Conservation (phyloP, 164 flowering plant genomes). For the Macadamia integrifolia region DNA sequence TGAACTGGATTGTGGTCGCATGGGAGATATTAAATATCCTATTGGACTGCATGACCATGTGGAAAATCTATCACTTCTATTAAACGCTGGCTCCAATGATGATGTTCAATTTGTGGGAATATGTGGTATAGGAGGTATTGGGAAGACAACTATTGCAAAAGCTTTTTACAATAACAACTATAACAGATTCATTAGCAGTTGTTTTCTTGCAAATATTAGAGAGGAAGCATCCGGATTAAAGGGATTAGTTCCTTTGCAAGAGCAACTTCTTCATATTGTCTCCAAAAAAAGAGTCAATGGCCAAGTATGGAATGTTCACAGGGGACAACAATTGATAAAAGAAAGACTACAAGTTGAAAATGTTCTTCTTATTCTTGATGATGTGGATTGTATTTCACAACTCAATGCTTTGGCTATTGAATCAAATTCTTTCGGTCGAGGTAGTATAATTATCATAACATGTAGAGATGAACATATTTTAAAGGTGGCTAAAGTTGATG, state of each 20-base stretch:
- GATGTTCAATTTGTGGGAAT: no score
- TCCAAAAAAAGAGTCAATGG: neutral
- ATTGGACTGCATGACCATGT: no score
- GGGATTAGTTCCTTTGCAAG: conserved; percentile 6
- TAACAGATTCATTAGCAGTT: no score
- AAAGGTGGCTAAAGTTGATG: neutral
- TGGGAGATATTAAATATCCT: no score
- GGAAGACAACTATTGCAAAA: no score
- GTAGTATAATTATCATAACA: conserved; percentile 22
- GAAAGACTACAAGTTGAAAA: neutral
- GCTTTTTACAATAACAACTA: no score
- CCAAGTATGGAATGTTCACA: neutral
- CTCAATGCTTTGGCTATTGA: conserved; percentile 10
- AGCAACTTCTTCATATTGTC: neutral
- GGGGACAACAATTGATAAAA: conserved; percentile 1
- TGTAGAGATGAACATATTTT: conserved; percentile 3
- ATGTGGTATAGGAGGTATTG: no score
- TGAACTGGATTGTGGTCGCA: no score
- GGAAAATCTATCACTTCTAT: no score
- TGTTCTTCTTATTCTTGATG: conserved; percentile 22
- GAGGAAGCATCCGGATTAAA: neutral
- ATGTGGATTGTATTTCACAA: conserved; percentile 15
- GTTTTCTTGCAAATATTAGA: no score
- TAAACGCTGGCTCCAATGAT: no score
- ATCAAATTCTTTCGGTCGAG: conserved; percentile 14